Base-by-base conservation (phyloP, 2,329 filamentous ascomycete species). In the Fusarium sp. region DNA sequence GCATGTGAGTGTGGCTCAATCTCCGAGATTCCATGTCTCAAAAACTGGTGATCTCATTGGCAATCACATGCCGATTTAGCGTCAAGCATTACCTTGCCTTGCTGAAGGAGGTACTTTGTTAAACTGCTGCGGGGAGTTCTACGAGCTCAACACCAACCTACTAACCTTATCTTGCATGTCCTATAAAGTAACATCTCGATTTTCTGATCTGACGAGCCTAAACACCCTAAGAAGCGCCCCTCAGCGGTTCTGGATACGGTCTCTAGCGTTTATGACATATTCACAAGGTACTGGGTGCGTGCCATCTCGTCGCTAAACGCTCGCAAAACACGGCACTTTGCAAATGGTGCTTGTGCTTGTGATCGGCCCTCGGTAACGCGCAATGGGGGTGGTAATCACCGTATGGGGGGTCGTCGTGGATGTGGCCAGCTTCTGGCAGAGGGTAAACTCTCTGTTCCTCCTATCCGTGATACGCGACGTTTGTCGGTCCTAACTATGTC, bases 371-470 rank as follows among this genome's bases (percentile, higher is more conserved):
- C 79, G 78, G 80, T 77, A 81, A 83, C 77, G 51, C 65, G 83
- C 77, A 73, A 83, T 85, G 82, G 82, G 82, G 78, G 79, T 86
- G 68, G 78, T 85, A 51, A 74, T 84, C 68, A 85, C 87, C 47
- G 79, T 91, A 65, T 88, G 87, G 83, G 85, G 85, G 70, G 86
- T 92, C 82, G 78, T 92, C 39, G 79, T 89, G 38, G 90, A 92
- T 70, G 89, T 92, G 54, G 81, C 86, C 66, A 81, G 84, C 47
- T 92, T 91, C 79, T 92, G 90, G 90, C 86, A 86, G 79, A 84
- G 85, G 79, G 91, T 92, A 81, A 54, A 72, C 82, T 77, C 35
- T 62, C n/a, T 35, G n/a, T 50, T 47, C 51, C 51, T 53, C 41
- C 33, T n/a, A 31, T 38, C 33, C 38, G 65, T 44, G 56, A 55